phyloP scores from a whole-genome alignment of 179 eudicot genomes.

The Silene noctiflora region DNA sequence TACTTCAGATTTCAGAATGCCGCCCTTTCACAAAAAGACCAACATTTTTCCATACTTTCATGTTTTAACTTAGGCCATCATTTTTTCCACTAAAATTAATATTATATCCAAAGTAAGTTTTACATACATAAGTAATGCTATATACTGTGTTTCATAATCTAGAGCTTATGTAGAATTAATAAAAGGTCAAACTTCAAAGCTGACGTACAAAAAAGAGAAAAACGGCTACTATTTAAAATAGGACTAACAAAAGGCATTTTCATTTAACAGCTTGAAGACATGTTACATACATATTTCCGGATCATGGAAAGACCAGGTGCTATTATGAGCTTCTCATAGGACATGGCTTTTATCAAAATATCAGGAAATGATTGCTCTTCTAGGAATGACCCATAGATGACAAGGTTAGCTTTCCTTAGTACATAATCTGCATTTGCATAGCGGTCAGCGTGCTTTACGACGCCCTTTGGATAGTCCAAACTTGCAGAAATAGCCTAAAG shows the following conservation, averaged over 20 bases:
- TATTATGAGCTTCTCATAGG: conserved; percentile 69
- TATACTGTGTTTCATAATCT: neutral
- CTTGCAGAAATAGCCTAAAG: conserved; percentile 63
- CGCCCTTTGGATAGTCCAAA: conserved; percentile 55
- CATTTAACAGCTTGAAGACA: neutral
- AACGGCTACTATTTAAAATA: too few species aligned
- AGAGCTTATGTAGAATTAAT: neutral
- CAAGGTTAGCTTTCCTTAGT: conserved; percentile 54
- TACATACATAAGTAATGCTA: neutral
- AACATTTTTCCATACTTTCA: too few species aligned
- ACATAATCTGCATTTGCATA: conserved; percentile 43
- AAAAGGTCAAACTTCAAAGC: neutral
- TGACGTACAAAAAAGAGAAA: neutral
- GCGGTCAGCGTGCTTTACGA: conserved; percentile 55
- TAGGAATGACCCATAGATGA: conserved; percentile 80
- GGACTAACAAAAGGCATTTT: neutral
- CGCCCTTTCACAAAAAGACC: neutral
- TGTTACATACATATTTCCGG: conserved; percentile 61
- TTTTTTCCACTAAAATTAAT: neutral
- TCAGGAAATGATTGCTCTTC: conserved; percentile 78
- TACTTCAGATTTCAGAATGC: too few species aligned
- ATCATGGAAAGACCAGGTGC: conserved; percentile 73
- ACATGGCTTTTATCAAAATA: conserved; percentile 73
- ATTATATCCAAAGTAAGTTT: neutral
- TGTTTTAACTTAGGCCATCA: neutral